phyloP scores from a whole-genome alignment of 176 grass and related monocot species.

The Aegilops umbellulata region DNA sequence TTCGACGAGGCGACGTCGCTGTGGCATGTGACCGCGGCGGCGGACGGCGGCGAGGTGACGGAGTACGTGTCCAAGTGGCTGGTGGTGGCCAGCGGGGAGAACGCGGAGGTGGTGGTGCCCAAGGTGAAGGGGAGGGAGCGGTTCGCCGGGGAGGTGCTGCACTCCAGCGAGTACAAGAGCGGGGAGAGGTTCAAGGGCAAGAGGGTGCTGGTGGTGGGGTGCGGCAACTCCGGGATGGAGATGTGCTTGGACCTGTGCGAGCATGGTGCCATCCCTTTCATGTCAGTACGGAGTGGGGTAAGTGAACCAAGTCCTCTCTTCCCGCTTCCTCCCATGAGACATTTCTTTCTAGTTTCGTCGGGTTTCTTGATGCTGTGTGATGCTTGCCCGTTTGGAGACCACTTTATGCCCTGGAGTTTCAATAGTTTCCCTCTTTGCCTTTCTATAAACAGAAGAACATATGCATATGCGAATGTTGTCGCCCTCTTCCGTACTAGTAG shows the following conservation, averaged over 20 bases:
- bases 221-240: constrained; percentile 98
- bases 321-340: neutral
- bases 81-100: constrained; percentile 93
- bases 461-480: no score
- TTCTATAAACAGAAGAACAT: neutral
- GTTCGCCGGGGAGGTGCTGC: constrained; percentile 65
- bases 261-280: constrained; percentile 76
- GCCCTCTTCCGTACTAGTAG: no score
- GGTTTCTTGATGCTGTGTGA: constrained; percentile 2
- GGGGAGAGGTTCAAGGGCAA: constrained; percentile 66
- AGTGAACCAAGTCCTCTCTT: neutral
- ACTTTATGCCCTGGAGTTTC: neutral
- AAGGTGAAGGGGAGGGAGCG: constrained; percentile 65
- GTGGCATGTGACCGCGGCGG: constrained; percentile 54
- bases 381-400: neutral
- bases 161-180: constrained; percentile 83
- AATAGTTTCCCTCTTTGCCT: neutral
- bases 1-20: constrained; percentile 41
- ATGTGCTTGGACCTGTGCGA: constrained; percentile 88
- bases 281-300: constrained; percentile 94
- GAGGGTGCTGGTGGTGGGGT: constrained; percentile 80
- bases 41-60: neutral
- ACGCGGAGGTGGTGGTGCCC: constrained; percentile 74
- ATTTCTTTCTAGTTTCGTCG: neutral
- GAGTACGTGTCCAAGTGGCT: constrained; percentile 80